Percentiles rank a stretch among this genome's conserved stretches.
phyloP scores from a whole-genome alignment of 1,139 yeast genomes.

The Kodamaea arcana region DNA sequence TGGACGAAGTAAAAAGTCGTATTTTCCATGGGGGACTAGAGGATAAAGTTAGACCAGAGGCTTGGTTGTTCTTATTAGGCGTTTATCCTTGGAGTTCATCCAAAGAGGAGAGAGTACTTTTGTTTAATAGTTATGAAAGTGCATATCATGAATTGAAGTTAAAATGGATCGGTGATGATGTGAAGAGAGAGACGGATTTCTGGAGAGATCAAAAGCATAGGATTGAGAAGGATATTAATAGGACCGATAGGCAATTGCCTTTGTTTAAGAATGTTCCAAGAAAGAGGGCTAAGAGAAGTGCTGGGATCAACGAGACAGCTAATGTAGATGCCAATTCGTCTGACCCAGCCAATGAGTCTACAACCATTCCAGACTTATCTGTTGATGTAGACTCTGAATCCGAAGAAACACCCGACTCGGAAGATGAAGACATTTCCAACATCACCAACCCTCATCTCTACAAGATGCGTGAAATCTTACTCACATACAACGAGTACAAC shows the following conservation, averaged over 20 bases:
- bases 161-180: slow-evolving; percentile 61
- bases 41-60: slow-evolving; percentile 57
- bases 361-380: slow-evolving; percentile 15
- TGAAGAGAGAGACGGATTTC: slow-evolving; percentile 58
- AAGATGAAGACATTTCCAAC: slow-evolving; percentile 46
- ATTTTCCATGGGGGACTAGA: slow-evolving; percentile 89
- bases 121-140: slow-evolving; percentile 53
- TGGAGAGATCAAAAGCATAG: slow-evolving; percentile 88
- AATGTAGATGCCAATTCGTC: background rate
- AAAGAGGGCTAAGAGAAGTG: slow-evolving; percentile 8
- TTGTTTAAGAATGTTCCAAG: slow-evolving; percentile 51
- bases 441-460: slow-evolving; percentile 67
- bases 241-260: slow-evolving; percentile 80
- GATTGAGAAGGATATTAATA: slow-evolving; percentile 87
- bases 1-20: slow-evolving; percentile 70
- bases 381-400: background rate
- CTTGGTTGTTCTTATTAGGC: slow-evolving; percentile 81
- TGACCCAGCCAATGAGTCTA: background rate
- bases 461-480: slow-evolving; percentile 69
- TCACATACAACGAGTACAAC: slow-evolving; percentile 84
- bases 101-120: slow-evolving; percentile 57
- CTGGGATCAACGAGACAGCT: background rate
- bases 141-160: slow-evolving; percentile 66
- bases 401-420: slow-evolving; percentile 43
- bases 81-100: slow-evolving; percentile 91